These are phyloP conservation scores for Blastobotrys chiropterorum DNA, from an alignment of 805 yeast genomes.

Conservation along the genomic window DNA sequence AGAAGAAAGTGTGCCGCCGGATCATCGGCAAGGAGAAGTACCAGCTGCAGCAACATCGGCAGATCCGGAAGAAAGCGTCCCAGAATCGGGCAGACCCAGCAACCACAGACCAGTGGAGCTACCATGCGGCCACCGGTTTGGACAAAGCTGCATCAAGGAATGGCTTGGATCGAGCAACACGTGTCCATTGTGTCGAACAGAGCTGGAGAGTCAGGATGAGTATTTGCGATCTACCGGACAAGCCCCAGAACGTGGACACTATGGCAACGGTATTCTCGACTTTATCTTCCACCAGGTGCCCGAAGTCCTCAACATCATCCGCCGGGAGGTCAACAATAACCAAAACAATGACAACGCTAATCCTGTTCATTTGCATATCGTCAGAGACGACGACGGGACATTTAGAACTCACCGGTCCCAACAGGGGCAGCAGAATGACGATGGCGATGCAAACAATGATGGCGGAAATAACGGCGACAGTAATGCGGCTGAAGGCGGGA, in stretches of 20 bases:
- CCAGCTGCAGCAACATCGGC: constrained; percentile 3
- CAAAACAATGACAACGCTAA: constrained; percentile 1
- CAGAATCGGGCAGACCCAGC: constrained; percentile 1
- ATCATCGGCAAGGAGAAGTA: not conserved
- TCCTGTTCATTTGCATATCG: not conserved
- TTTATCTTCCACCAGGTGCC: constrained; percentile 17
- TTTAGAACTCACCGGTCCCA: not conserved
- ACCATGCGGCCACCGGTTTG: constrained; percentile 87
- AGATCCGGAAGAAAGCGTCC: constrained; percentile 14
- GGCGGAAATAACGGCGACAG: not conserved
- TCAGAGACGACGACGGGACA: not conserved
- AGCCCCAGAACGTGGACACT: constrained; percentile 18
- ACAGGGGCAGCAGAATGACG: not conserved
- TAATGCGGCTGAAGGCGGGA: not conserved
- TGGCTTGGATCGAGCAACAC: constrained; percentile 74
- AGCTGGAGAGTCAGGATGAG: constrained; percentile 36
- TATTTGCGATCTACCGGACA: constrained; percentile 19
- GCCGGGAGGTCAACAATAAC: not conserved
- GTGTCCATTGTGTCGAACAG: constrained; percentile 81
- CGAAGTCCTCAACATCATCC: constrained; percentile 6
- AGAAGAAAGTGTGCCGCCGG: constrained; percentile 4
- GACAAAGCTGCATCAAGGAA: constrained; percentile 72
- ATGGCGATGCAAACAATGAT: not conserved
- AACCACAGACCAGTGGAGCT: constrained; percentile 61
- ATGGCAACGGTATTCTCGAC: constrained; percentile 13